These are phyloP conservation scores for Termitomyces heimii DNA, from an alignment of 768 basidiomycete genomes.

Conservation along the genomic window DNA sequence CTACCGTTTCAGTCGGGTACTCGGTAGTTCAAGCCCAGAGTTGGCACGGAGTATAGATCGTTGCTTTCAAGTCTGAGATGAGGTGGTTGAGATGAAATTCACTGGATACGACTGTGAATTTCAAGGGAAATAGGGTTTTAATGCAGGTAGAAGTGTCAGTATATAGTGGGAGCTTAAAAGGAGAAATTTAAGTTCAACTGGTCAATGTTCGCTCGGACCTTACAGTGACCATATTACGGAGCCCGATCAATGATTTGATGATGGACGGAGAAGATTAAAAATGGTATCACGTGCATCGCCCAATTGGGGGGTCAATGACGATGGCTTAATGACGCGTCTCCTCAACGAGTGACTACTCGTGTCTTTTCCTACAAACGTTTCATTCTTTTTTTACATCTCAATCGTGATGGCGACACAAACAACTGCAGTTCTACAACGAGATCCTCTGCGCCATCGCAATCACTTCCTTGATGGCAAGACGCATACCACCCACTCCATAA, in stretches of 20 bases:
- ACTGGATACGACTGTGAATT: not conserved
- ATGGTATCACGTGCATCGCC: not conserved
- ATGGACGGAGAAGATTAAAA: not conserved
- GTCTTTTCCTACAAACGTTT: not conserved
- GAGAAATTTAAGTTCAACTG: not conserved
- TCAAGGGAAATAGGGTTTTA: not conserved
- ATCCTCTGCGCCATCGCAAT: slow-evolving; percentile 20
- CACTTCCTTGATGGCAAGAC: slow-evolving; percentile 18
- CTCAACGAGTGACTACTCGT: not conserved
- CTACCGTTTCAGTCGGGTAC: not conserved
- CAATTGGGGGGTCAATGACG: not conserved
- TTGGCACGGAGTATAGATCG: not conserved
- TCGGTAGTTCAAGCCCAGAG: not conserved
- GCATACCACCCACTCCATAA: slow-evolving; percentile 6
- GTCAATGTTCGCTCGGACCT: not conserved
- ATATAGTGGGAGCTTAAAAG: not conserved
- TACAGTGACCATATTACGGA: not conserved
- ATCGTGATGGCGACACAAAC: slow-evolving; percentile 5
- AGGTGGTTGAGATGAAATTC: not conserved
- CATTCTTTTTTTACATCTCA: not conserved
- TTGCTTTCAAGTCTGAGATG: not conserved
- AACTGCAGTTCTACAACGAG: not conserved
- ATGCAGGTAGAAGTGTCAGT: not conserved
- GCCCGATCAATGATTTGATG: not conserved
- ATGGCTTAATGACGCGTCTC: not conserved